Evolutionary conservation across 2,329 filamentous ascomycete species (phyloP), one percentile per base, ranked within the genome.

Genomic region (Gremmenia infestans): DNA sequence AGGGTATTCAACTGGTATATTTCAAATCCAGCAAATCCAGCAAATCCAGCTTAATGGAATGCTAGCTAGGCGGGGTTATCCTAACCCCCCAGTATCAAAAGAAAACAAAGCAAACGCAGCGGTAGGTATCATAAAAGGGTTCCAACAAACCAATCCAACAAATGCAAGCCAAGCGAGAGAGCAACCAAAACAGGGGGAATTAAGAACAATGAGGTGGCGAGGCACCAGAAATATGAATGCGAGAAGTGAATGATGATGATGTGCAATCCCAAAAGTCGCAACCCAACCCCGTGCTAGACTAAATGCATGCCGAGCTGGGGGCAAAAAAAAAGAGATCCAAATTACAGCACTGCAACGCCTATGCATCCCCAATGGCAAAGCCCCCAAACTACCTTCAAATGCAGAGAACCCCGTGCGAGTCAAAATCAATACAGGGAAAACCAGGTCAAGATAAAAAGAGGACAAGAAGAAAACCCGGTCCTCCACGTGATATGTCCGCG

Each of bases 351-450:
- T 45, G 57, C 39, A 64, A 63, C 60, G 57, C 63, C 62, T 36
- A 50, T 15, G 48, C 56, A 40, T 53, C 48, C 53, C 49, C 53
- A 48, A 57, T 60, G 52, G 50, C 58, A 43, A 52, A 61, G 55
- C 58, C 58, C 62, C 61, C 39, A 57, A 63, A 67, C 62, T 60
- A 64, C 63, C 61, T 63, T 61, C 62, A 55, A 65, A 68, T 67
- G 65, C 66, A 67, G 67, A 68, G 65, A 65, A 69, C 68, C 62
- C 61, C 63, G 54, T 55, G 56, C 57, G 56, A 60, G 63, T 65
- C 65, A 59, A 64, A 68, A 64, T 56, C 65, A 64, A 59, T 65
- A 63, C 65, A 64, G 55, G 52, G 60, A 57, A 57, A 57, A 56
- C 61, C 56, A 51, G 58, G 48, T 57, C n/a, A 19, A 61, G 48